Base-by-base conservation (phyloP, 208 protist genomes). In the Naegleria lovaniensis region DNA sequence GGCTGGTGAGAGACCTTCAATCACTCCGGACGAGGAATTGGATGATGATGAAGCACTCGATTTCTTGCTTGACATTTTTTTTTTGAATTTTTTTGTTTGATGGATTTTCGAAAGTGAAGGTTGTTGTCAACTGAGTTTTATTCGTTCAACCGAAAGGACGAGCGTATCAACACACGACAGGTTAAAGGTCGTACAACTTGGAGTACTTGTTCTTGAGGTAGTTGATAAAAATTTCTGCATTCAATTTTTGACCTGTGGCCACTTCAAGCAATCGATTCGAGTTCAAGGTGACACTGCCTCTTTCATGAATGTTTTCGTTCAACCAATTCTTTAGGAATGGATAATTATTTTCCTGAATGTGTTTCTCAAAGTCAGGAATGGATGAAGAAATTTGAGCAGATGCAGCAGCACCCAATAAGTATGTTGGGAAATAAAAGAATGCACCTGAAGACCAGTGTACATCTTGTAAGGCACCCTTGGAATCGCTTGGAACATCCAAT, bases 351-450 rank as follows among this genome's bases (percentile, higher is more conserved):
- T 89, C 94, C 22, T 92, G 90, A 40, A 97, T 90, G 90, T 92
- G 94, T 84, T 94, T 86, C 0, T 94, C 93, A 43, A 93, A 90
- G 43, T 93, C 94, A 67, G 92, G 91, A 89, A 97, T 94, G 40
- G 90, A 92, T 58, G 92, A 92, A 93, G 96, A 94, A 48, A 98
- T 92, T 92, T 97, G 96, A 83, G 95, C 96, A 1, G 96, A 94
- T 48, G 95, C 92, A 92, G 97, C 96, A n/a, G 95, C 94, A 33
- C 96, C 96, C 6, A 97, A 88, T 0, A 94, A 85, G 91, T 98
- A 98, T 0, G 95, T 96, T 0, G 96, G 96, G 93, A 98, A 98
- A 93, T 97, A 97, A 36, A 96, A 96, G 58, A 97, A 93, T 19
- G 91, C 84, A 19, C 95, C 95, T 38, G 90, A 86, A 25, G 93